Conservation (phyloP, 768 basidiomycete species). For the Mycena rosella region DNA sequence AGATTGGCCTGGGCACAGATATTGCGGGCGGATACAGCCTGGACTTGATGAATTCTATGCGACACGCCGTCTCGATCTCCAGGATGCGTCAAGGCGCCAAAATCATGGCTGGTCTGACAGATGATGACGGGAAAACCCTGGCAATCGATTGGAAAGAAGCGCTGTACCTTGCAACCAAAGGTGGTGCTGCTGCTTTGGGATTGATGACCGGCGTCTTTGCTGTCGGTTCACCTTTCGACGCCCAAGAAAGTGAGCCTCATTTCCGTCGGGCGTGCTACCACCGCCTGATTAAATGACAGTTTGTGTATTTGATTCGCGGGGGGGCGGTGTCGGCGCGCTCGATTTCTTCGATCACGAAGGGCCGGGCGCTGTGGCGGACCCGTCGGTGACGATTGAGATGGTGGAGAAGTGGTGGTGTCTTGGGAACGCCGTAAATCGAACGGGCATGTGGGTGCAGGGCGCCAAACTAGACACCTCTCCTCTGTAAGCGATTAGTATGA, state of each 20-base stretch:
- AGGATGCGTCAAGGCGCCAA: slow-evolving; percentile 72
- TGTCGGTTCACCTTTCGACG: slow-evolving; percentile 78
- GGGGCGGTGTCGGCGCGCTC: slow-evolving; percentile 69
- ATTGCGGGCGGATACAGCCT: slow-evolving; percentile 88
- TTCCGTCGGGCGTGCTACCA: slow-evolving; percentile 11
- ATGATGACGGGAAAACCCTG: slow-evolving; percentile 44
- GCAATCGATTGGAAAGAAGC: slow-evolving; percentile 86
- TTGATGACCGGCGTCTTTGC: slow-evolving; percentile 62
- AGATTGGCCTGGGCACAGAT: slow-evolving; percentile 87
- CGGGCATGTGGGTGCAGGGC: slow-evolving; percentile 84
- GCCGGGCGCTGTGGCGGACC: slow-evolving; percentile 27
- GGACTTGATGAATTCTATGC: slow-evolving; percentile 85
- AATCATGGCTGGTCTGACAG: slow-evolving; percentile 38
- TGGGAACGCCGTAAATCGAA: slow-evolving; percentile 77
- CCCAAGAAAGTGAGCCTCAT: slow-evolving; percentile 74
- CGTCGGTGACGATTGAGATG: slow-evolving; percentile 58
- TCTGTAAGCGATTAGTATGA: slow-evolving; percentile 18
- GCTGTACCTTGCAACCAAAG: slow-evolving; percentile 84
- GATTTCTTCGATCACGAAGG: slow-evolving; percentile 73
- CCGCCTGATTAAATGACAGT: slow-evolving; percentile 51
- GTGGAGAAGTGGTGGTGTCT: slow-evolving; percentile 94
- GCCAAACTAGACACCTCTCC: slow-evolving; percentile 25
- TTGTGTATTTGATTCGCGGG: slow-evolving; percentile 56
- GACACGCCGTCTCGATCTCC: slow-evolving; percentile 80
- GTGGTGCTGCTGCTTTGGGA: slow-evolving; percentile 80